Evolutionary conservation across 2,329 filamentous ascomycete genomes (phyloP).

Genomic region (Torrubiella hemipterigena): DNA sequence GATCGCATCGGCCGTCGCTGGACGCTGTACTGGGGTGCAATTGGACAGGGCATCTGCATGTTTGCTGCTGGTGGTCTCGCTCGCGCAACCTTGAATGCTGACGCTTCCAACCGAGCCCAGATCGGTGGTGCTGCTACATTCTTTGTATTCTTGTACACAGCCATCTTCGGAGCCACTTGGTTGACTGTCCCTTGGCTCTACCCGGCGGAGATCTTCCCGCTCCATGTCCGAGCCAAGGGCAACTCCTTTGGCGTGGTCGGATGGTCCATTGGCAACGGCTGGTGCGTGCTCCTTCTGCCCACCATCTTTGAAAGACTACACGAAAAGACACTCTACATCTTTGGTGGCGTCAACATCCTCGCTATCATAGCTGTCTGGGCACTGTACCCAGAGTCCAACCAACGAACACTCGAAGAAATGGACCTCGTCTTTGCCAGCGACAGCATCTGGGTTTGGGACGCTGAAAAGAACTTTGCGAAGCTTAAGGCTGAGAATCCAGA

Average conservation of each 20-base stretch:
- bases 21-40: constrained; percentile 58
- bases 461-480: constrained; percentile 50
- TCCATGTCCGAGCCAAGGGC: constrained; percentile 59
- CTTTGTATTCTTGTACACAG: constrained; percentile 51
- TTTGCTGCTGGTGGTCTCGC: constrained; percentile 54
- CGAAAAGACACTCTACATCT: constrained; percentile 65
- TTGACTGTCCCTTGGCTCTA: constrained; percentile 49
- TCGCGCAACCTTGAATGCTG: constrained; percentile 30
- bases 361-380: constrained; percentile 61
- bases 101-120: constrained; percentile 30
- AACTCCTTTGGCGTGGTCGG: constrained; percentile 68
- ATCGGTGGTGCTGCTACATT: constrained; percentile 55
- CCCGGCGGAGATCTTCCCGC: constrained; percentile 61
- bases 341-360: constrained; percentile 54
- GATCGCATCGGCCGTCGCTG: constrained; percentile 57
- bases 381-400: constrained; percentile 62
- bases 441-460: constrained; percentile 59
- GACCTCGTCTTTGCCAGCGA: constrained; percentile 58
- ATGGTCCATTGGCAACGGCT: constrained; percentile 66
- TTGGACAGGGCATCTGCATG: constrained; percentile 53
- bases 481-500: constrained; percentile 49
- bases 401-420: constrained; percentile 65
- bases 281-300: constrained; percentile 34
- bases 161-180: constrained; percentile 31
- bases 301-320: constrained; percentile 52